phyloP scores from a whole-genome alignment of 495 filamentous ascomycete species.

The Hypoxylon lenormandii region DNA sequence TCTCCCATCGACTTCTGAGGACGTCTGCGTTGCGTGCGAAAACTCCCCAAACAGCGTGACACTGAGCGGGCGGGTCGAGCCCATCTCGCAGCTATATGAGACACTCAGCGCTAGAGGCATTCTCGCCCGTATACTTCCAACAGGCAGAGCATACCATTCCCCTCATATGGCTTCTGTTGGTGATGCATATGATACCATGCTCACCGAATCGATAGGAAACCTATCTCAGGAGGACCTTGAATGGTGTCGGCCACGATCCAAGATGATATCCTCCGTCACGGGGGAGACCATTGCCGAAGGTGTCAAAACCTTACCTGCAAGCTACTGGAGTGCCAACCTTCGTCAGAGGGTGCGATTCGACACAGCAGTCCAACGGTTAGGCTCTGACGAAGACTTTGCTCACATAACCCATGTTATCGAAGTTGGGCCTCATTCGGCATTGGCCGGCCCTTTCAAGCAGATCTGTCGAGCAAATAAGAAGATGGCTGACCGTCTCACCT shows the following conservation, averaged over 20 bases:
- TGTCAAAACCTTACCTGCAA: conserved; percentile 4
- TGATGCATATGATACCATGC: conserved; percentile 51
- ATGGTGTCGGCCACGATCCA: conserved; percentile 36
- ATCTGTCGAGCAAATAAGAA: conserved; percentile 47
- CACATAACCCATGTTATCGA: conserved; percentile 53
- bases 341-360: conserved; percentile 61
- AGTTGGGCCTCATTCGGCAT: conserved; percentile 68
- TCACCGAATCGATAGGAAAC: conserved; percentile 26
- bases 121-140: conserved; percentile 57
- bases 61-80: conserved; percentile 55
- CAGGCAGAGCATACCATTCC: conserved; percentile 66
- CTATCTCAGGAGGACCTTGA: conserved; percentile 32
- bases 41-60: conserved; percentile 62
- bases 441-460: conserved; percentile 61
- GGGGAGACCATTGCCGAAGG: conserved; percentile 25
- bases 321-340: conserved; percentile 64
- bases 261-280: conserved; percentile 55
- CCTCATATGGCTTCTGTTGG: conserved; percentile 59
- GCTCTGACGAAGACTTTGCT: conserved; percentile 20
- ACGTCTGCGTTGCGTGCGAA: conserved; percentile 56
- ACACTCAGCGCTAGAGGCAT: conserved; percentile 48
- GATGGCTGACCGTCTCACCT: conserved; percentile 43
- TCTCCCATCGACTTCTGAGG: conserved; percentile 4
- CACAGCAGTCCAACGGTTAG: conserved; percentile 49
- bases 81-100: conserved; percentile 48